phyloP scores from a whole-genome alignment of 768 basidiomycete genomes.

The Hysterangium stoloniferum region DNA sequence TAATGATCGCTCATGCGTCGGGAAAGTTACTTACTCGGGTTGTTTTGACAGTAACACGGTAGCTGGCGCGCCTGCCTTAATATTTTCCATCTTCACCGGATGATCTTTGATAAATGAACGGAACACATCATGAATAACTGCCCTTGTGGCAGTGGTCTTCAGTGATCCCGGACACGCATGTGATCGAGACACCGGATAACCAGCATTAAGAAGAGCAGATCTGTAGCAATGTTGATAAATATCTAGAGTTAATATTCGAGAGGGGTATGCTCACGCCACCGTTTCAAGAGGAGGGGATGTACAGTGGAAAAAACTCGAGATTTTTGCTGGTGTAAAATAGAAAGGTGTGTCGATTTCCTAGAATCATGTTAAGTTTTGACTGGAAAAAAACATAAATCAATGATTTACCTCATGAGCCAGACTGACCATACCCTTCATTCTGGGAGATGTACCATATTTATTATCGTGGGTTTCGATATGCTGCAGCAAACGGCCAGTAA shows the following conservation, averaged over 20 bases:
- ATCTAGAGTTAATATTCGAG: neutral
- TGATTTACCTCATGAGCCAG: slow-evolving; percentile 73
- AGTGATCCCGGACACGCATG: slow-evolving; percentile 86
- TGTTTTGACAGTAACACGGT: slow-evolving; percentile 59
- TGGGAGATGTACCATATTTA: slow-evolving; percentile 65
- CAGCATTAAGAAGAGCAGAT: slow-evolving; percentile 83
- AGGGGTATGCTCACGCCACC: slow-evolving; percentile 49
- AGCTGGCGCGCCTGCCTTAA: slow-evolving; percentile 68
- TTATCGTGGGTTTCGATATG: slow-evolving; percentile 57
- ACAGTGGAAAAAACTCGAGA: slow-evolving; percentile 80
- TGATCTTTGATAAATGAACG: slow-evolving; percentile 77
- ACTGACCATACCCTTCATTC: slow-evolving; percentile 95
- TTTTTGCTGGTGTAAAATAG: slow-evolving; percentile 78
- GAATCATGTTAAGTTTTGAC: neutral
- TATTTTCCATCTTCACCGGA: slow-evolving; percentile 79
- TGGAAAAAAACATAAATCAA: slow-evolving; percentile 2
- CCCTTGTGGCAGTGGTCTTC: slow-evolving; percentile 75
- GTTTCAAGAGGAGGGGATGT: slow-evolving; percentile 67
- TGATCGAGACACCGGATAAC: slow-evolving; percentile 79
- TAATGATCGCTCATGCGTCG: too few relatives aligned
- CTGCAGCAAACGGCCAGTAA: slow-evolving; percentile 64
- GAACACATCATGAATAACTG: slow-evolving; percentile 72
- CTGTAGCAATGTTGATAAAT: slow-evolving; percentile 31
- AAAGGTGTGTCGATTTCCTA: slow-evolving; percentile 76
- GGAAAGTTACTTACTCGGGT: slow-evolving; percentile 42